Base-by-base conservation (phyloP, 805 yeast species). In the Pichia manshurica region DNA sequence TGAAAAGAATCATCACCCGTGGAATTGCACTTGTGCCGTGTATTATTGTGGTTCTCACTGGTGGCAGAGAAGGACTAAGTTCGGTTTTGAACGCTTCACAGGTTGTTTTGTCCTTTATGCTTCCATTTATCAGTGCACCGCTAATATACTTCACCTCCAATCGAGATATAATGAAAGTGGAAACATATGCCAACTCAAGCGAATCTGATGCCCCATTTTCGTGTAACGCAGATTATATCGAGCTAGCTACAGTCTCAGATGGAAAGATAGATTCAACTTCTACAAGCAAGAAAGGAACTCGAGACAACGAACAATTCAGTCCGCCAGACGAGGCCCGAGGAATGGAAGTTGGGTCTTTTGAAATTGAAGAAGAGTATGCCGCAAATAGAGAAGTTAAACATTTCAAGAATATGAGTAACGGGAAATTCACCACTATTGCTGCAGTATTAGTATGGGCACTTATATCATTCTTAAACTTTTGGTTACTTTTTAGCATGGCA, bases 101-200 rank as follows among this genome's bases (percentile, higher is more conserved):
- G 65, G 97, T 89, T 22, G 83, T 86, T 16, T 71, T 89, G 36
- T 81, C 93, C 3, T 63, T 90, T 54, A 77, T 90, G 45, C 71
- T 89, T 48, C 97, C 97, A 1, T 78, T 87, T 51, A 93, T 89
- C 5, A 80, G 89, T 36, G 96, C 96, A 0, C 97, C 97, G 20
- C 71, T 89, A 58, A 82, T 88, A 49, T 83, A 79, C 62, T 87
- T 88, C 63, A 88, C 96, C 0, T 79, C 87, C 52, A 77, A 77
- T 44, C 80, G 79, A 57, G 50, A 56, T 13, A 65, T 64, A 33
- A 67, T 67, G 71, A 55, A 56, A 32, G 68, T 66, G 19, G 56
- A 59, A 34, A 16, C 45, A 10, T 45, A 29, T 28, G 40, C 34
- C 20, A n/a, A 15, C 8, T n/a, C 20, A n/a, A 33, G 17, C 12